Conservation (phyloP, 352 stramenopile species). For the Aphanomyces astaci region DNA sequence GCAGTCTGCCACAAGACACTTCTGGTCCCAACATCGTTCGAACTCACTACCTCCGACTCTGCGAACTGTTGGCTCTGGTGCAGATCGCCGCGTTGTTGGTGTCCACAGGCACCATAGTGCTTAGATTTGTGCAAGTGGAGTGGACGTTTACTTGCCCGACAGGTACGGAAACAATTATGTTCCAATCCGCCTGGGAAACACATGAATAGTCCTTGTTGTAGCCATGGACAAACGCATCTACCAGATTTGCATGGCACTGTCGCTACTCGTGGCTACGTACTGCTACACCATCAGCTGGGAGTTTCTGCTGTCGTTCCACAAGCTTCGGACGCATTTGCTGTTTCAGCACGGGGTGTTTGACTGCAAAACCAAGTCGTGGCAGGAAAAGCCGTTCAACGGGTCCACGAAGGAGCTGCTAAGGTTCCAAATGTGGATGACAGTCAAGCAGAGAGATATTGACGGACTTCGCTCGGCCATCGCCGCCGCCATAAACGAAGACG, state of each 20-base stretch:
- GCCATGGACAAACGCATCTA: neutral
- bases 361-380: neutral
- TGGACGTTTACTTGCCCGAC: neutral
- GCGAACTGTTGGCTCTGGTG: neutral
- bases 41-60: neutral
- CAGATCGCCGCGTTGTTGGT: neutral
- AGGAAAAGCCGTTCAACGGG: too few relatives aligned
- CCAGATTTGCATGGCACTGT: neutral
- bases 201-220: neutral
- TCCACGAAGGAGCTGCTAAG: neutral
- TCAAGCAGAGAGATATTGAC: neutral
- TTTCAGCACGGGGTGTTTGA: constrained; percentile 9
- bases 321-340: constrained; percentile 12
- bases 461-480: neutral
- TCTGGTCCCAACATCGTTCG: too few relatives aligned
- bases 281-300: constrained; percentile 5
- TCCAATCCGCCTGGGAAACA: too few relatives aligned
- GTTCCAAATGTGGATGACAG: neutral
- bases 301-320: constrained; percentile 7
- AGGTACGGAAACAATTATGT: too few relatives aligned
- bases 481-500: neutral
- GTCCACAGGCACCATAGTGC: neutral
- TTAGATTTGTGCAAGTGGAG: neutral
- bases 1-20: too few relatives aligned
- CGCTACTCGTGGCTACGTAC: neutral